A percentile compares a stretch with the other conserved stretches of the same genome.
Evolutionary conservation across 768 basidiomycete species (phyloP).

Genomic region (Podaxis sp.): DNA sequence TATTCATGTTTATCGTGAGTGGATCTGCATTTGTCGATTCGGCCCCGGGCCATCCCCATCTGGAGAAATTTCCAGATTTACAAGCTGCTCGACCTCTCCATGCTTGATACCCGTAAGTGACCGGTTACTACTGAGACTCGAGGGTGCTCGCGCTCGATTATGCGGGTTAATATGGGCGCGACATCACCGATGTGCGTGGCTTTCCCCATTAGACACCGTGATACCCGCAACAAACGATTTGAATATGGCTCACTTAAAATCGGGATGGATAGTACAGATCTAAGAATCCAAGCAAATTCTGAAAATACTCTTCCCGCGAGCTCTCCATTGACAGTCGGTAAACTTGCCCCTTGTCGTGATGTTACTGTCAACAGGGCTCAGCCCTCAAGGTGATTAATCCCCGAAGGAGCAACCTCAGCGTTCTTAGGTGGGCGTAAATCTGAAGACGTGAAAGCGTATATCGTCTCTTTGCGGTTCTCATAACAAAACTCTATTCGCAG

Average conservation of each 20-base stretch:
- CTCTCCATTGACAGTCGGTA: not conserved
- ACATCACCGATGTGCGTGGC: not conserved
- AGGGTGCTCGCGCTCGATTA: not conserved
- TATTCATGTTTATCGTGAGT: conserved; percentile 54
- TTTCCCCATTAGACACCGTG: not conserved
- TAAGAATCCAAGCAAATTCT: not conserved
- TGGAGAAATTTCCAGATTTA: conserved; percentile 63
- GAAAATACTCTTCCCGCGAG: not conserved
- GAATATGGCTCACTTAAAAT: not conserved
- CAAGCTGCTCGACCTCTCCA: conserved; percentile 52
- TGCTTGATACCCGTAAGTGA: conserved; percentile 58
- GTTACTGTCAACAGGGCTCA: not conserved
- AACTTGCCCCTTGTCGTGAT: not conserved
- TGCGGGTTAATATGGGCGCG: not conserved
- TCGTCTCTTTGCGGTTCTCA: not conserved
- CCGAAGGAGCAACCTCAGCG: conserved; percentile 24
- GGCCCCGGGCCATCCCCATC: conserved; percentile 48
- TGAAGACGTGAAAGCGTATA: conserved; percentile 40
- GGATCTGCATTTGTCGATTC: conserved; percentile 59
- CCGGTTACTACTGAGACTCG: not conserved
- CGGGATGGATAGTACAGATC: not conserved
- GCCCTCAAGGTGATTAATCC: not conserved
- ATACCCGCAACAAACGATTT: not conserved
- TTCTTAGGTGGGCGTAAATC: conserved; percentile 48
- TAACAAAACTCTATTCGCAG: conserved; percentile 19